Conservation (phyloP, 2,329 filamentous ascomycete species). For the Colletotrichum magnum region DNA sequence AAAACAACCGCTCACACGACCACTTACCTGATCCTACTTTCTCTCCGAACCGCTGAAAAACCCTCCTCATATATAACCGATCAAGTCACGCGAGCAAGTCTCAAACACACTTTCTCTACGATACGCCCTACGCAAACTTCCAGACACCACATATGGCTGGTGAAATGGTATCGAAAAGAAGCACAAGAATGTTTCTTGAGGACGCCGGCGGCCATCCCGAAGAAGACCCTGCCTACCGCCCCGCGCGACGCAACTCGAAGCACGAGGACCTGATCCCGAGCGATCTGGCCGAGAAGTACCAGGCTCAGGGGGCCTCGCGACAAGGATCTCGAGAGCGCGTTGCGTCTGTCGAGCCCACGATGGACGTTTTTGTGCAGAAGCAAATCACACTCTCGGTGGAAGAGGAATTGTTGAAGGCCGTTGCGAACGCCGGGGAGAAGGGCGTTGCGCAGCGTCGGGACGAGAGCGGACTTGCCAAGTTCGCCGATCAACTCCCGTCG, state of each 20-base stretch:
- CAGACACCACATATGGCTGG: slow-evolving; percentile 20
- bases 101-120: background rate
- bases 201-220: slow-evolving; percentile 35
- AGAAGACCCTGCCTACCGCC: slow-evolving; percentile 35
- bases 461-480: slow-evolving; percentile 14
- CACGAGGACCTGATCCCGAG: slow-evolving; percentile 27
- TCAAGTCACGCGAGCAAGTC: slow-evolving; percentile 33
- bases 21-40: slow-evolving; percentile 32
- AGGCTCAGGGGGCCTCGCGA: slow-evolving; percentile 22
- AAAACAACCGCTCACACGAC: slow-evolving; percentile 38
- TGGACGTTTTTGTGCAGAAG: slow-evolving; percentile 34
- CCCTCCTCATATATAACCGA: slow-evolving; percentile 7
- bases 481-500: slow-evolving; percentile 15
- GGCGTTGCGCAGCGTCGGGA: background rate
- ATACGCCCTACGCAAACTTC: background rate
- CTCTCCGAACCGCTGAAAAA: slow-evolving; percentile 4
- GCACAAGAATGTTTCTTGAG: slow-evolving; percentile 37
- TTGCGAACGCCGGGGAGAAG: slow-evolving; percentile 9
- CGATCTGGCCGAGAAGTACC: slow-evolving; percentile 31
- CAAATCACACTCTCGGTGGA: slow-evolving; percentile 21
- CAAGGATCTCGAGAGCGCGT: slow-evolving; percentile 35
- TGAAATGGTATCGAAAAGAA: slow-evolving; percentile 41
- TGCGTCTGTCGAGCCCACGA: slow-evolving; percentile 13
- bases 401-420: slow-evolving; percentile 18
- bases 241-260: slow-evolving; percentile 30